Evolutionary conservation across 1,284 basidiomycete species (phyloP), one percentile per base, ranked within the genome.

Genomic region (Microbotryomycetes sp.): DNA sequence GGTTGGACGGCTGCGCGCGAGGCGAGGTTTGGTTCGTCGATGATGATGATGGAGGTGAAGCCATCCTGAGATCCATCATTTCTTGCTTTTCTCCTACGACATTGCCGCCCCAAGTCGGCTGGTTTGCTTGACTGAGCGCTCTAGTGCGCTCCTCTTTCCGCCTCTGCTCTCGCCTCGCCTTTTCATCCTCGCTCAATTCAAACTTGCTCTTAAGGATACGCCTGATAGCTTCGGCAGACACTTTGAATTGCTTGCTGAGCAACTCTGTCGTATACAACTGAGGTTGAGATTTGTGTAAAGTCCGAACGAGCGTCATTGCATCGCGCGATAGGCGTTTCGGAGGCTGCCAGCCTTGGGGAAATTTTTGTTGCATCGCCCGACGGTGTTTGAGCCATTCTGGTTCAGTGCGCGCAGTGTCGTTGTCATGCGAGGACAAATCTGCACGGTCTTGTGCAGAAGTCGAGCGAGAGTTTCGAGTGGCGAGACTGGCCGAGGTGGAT

Each of bases 241-340:
- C 83, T 71, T 80, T 84, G 76, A 94, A 96, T 71, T 83, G 83
- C 61, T 85, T 80, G 23, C 88, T 84, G 18, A 96, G 83, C 0
- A 85, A 76, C 21, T 84, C 80, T 16, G 85, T 86, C 27, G 81
- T 81, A 76, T 88, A 91, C 31, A 77, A 81, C 53, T 79, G 78
- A 4, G 87, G 86, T 73, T 94, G 85, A 51, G 84, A 74, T 45
- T 76, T 74, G 75, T 93, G 83, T 64, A 96, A 78, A 54, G 83
- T 79, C 41, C 88, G 84, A 63, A 96, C 73, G 29, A 85, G 85
- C 60, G 88, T 86, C 91, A 96, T 96, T 29, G 90, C 89, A 63
- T 90, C 86, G 61, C 88, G 83, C n/a, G 89, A 91, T 57, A 96
- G 76, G 74, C 89, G 91, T 70, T 85, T 86, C 51, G 87, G 87